Conservation (phyloP, 2,329 filamentous ascomycete species). For the Penicillium sp. region DNA sequence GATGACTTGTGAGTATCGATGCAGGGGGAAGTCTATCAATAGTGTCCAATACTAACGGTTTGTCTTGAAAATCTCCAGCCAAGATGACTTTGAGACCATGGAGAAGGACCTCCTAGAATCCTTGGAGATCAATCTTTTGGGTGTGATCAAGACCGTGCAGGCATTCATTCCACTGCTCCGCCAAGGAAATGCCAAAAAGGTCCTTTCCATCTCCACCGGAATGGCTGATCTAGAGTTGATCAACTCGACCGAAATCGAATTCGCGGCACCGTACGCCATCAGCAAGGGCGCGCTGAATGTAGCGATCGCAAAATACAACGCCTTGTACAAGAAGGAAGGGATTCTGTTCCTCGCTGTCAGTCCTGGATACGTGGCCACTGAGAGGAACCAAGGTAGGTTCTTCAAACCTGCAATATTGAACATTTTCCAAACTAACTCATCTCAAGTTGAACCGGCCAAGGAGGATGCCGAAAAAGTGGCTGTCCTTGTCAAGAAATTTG, state of each 20-base stretch:
- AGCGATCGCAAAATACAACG: conserved; percentile 44
- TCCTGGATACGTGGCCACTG: conserved; percentile 35
- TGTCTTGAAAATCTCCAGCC: neutral
- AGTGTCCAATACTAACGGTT: neutral
- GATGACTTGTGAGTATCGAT: neutral
- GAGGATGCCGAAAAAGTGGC: neutral
- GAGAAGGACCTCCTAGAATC: neutral
- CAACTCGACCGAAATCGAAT: conserved; percentile 22
- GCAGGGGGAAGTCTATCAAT: too few species aligned
- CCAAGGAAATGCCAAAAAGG: conserved; percentile 44
- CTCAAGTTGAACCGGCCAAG: neutral
- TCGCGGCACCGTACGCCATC: conserved; percentile 36
- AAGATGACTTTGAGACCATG: neutral
- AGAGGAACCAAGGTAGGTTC: neutral
- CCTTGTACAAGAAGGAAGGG: conserved; percentile 32
- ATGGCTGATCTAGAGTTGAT: conserved; percentile 34
- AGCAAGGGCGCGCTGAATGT: conserved; percentile 47
- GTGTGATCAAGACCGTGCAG: neutral
- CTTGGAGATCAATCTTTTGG: neutral
- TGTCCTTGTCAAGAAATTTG: conserved; percentile 29
- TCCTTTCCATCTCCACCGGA: conserved; percentile 42
- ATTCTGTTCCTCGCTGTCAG: conserved; percentile 38
- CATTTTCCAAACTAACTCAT: neutral
- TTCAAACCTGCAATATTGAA: neutral
- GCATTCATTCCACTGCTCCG: conserved; percentile 40